phyloP scores from a whole-genome alignment of 2,329 filamentous ascomycete genomes.

The Colletotrichum neosansevieriae region DNA sequence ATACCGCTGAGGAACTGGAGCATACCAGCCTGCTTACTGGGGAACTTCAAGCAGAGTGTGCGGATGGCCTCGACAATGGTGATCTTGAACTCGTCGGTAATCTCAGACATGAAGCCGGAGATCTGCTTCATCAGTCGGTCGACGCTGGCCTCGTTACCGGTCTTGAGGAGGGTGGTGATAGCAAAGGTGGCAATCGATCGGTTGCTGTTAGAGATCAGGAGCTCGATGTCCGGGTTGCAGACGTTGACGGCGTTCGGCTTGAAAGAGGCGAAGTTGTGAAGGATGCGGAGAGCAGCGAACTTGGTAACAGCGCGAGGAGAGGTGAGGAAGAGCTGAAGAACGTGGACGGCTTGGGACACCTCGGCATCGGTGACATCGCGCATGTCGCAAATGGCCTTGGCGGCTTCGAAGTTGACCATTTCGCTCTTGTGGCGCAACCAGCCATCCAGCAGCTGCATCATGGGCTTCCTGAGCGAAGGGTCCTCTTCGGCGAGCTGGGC shows the following conservation, averaged over 20 bases:
- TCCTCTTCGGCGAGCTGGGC: conserved; percentile 97
- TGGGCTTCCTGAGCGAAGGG: conserved; percentile 86
- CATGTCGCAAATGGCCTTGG: conserved; percentile 97
- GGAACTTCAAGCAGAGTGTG: conserved; percentile 96
- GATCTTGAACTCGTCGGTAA: conserved; percentile 99
- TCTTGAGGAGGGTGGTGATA: conserved; percentile 97
- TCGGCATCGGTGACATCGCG: conserved; percentile 92
- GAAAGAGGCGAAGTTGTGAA: conserved; percentile 96
- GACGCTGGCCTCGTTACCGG: conserved; percentile 96
- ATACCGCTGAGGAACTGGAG: conserved; percentile 97
- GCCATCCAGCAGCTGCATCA: conserved; percentile 96
- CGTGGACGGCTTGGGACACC: conserved; percentile 91
- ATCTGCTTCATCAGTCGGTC: conserved; percentile 99
- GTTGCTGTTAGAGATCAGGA: conserved; percentile 96
- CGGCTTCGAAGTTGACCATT: conserved; percentile 99
- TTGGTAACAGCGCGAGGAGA: conserved; percentile 96
- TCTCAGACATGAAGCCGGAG: conserved; percentile 97
- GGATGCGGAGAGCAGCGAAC: conserved; percentile 94
- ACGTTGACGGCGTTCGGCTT: conserved; percentile 92
- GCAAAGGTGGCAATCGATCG: conserved; percentile 98
- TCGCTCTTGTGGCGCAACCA: conserved; percentile 99
- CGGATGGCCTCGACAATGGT: conserved; percentile 99
- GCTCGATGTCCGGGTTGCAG: conserved; percentile 98
- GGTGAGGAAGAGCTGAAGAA: conserved; percentile 95
- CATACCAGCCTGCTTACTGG: conserved; percentile 98